Evolutionary conservation across 2,329 filamentous ascomycete genomes (phyloP), one percentile per base, ranked within the genome.

Genomic region (Diaporthe vexans): DNA sequence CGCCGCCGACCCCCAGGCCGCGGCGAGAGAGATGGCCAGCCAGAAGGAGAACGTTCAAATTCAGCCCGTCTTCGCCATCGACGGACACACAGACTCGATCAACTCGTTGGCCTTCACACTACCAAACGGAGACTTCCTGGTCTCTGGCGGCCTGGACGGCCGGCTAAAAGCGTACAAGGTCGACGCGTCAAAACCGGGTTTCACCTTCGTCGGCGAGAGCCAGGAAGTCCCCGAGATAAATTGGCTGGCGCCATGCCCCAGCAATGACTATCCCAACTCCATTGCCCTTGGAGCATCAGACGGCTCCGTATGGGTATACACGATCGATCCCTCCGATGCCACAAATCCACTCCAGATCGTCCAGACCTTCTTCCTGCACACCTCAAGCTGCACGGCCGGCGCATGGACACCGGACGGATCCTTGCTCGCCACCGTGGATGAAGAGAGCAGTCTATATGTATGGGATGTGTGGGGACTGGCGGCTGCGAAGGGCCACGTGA

Each of bases 161-260:
- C 92, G 91, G 77, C 81, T 99, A 78, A 90, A 93, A 77, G 91
- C 91, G 19, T 95, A 93, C 88, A 88, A 90, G 77, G 82, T 89
- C 1, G 82, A 84, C 17, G 78, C 81, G 81, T 86, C 79, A 77
- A 85, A 77, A 77, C 86, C 51, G 85, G 87, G 29, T 87, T 83
- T 90, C 80, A 86, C 88, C 58, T 93, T 94, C 79, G 83, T 97
- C 11, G 94, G 90, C 72, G 94, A 97, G 80, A 90, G 92, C 4
- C 93, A 95, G 80, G 97, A 99, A 83, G 96, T 98, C 13, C 94
- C 97, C 79, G 96, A 98, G 84, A 93, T 99, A 80, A 97, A 97
- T 86, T 99, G 96, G 95, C 84, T 98, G 46, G 84, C 88, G 0
- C 85, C 95, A 0, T 97, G 94, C 81, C 95, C 95, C 0, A 88